A percentile compares a stretch with the other conserved stretches of the same genome.
phyloP scores from a whole-genome alignment of 176 grass and related monocot genomes.

The Carex cristatella region DNA sequence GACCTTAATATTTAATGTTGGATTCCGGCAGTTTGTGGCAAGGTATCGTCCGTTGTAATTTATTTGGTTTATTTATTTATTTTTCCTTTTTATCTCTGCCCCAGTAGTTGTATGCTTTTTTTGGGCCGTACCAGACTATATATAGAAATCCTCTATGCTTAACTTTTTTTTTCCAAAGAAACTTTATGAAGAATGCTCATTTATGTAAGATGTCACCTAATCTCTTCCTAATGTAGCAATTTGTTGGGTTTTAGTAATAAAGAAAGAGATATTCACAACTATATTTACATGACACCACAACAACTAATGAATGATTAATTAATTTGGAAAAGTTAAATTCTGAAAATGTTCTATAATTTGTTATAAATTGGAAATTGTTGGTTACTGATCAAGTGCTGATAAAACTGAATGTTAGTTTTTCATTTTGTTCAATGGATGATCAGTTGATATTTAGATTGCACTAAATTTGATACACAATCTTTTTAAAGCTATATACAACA shows the following conservation, averaged over 20 bases:
- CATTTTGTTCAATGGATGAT: neutral
- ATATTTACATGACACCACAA: neutral
- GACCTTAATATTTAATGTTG: constrained; percentile 71
- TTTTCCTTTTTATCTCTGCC: neutral
- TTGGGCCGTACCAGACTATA: neutral
- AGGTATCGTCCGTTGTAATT: constrained; percentile 34
- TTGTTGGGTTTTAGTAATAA: neutral
- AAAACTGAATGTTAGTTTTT: neutral
- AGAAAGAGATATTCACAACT: neutral
- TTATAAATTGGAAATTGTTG: neutral
- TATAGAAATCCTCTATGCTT: neutral
- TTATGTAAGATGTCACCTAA: neutral
- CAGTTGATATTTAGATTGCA: neutral
- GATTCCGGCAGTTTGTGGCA: constrained; percentile 81
- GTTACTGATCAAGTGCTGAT: neutral
- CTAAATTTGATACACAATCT: neutral
- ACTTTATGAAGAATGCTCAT: neutral
- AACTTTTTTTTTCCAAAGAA: neutral
- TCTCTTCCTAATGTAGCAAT: neutral
- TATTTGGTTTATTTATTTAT: neutral
- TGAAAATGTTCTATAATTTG: neutral
- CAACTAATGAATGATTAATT: neutral
- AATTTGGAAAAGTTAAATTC: neutral
- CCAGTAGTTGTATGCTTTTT: neutral
- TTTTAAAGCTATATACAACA: neutral